Base-by-base conservation (phyloP, 306 rosid species). In the Castanea crenata region DNA sequence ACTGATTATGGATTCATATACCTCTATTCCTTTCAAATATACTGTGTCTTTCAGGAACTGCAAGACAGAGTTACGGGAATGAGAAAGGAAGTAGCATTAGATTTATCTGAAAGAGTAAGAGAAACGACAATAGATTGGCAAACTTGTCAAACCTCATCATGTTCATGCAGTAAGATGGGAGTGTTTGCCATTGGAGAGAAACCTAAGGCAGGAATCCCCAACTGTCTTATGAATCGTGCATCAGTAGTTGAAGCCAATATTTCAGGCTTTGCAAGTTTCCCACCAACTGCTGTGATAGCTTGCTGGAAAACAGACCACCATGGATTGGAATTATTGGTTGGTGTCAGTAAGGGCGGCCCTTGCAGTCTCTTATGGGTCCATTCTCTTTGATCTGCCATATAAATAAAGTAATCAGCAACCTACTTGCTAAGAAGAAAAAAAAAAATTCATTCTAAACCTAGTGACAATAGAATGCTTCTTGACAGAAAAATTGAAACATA, bases 131-230 rank as follows among this genome's bases (percentile, higher is more conserved):
- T 70, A 51, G 74, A 58, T 52, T 18, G 19, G 65, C 74, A 77
- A 74, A 67, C 34, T 32, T 75, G 52, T 76, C 52, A 56, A 71
- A 92, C 97, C 97, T 95, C 99, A 13, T 95, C 91, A 84, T 91
- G 98, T n/a, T 95, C 98, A 79, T 93, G 99, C 78, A 88, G 91
- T 84, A 95, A 83, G 91, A 95, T 80, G n/a, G 98, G 98, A 77
- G 96, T 91, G 74, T 95, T 89, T 61, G 56, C 74, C 97, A 93
- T 91, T 29, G 99, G 98, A 35, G 97, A 95, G 90, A 95, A 95
- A 82, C 97, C 98, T n/a, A 93, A 90, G 6, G 74, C 83, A 51
- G 99, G 98, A 84, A 93, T 89, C 55, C 96, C 98, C 79, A 80
- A 85, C 75, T 89, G 93, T 86, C 96, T 88, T 20, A 91, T 52